phyloP scores from a whole-genome alignment of 257 asterid genomes.

The Penstemon davidsonii region DNA sequence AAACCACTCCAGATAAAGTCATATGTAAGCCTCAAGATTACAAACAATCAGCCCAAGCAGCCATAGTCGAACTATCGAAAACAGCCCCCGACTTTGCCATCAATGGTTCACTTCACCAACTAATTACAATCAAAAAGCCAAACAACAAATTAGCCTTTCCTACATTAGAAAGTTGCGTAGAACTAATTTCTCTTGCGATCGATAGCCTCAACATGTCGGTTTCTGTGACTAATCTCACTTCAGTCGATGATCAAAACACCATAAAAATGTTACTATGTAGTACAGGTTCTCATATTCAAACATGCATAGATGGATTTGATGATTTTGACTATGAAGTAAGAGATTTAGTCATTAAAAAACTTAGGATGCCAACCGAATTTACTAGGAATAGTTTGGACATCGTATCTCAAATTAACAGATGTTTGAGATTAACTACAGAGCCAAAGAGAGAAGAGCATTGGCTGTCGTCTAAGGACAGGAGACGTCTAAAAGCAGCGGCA shows the following conservation, averaged over 20 bases:
- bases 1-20: background rate
- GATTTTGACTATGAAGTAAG: background rate
- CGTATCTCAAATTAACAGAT: background rate
- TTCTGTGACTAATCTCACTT: background rate
- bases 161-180: constrained; percentile 19
- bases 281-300: constrained; percentile 11
- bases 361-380: constrained; percentile 1
- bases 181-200: constrained; percentile 18
- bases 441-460: background rate
- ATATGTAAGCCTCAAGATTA: background rate
- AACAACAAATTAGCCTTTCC: constrained; percentile 19
- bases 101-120: constrained; percentile 9
- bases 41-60: background rate
- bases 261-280: constrained; percentile 16
- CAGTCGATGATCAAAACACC: background rate
- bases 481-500: background rate
- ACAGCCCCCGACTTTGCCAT: constrained; percentile 1
- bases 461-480: background rate
- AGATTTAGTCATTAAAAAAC: background rate
- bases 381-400: background rate
- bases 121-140: background rate
- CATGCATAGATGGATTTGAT: constrained; percentile 29
- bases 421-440: background rate
- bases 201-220: constrained; percentile 18
- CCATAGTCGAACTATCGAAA: constrained; percentile 10